Evolutionary conservation across 768 basidiomycete genomes (phyloP), one percentile per base, ranked within the genome.

Genomic region (Serendipita sp.): DNA sequence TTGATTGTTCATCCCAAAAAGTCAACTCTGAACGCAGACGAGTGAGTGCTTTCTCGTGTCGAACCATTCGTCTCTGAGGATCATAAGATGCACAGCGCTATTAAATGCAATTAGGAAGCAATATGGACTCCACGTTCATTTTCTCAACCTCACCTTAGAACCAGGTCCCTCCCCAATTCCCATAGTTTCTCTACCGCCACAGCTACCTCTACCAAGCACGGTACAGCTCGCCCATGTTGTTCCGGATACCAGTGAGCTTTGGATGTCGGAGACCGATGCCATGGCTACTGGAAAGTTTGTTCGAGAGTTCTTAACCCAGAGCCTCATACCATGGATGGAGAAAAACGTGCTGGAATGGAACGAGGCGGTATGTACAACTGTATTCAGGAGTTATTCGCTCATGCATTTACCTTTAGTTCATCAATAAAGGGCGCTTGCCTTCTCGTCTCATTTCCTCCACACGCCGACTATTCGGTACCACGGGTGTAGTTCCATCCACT

Each of bases 241-340:
- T 0, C 76, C 81, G 2, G 77, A 77, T 8, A 73, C 78, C 3
- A 75, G 74, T 60, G 71, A 73, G 8, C 69, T 91, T 45, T 74
- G 76, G 37, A 76, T 93, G 76, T 78, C 76, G 7, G 84, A 91
- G 69, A 74, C 76, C 54, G 92, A 95, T 74, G 86, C 91, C 13
- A 81, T 86, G 63, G 81, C 83, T 68, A 81, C 85, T 3, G 84
- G 84, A 0, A 81, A 83, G 63, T 92, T 97, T 70, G 80, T 90
- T 8, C 81, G 92, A 51, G 94, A 96, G 73, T 87, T 97, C 69
- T 79, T 91, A 2, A 84, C 86, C 10, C 91, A 89, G 84, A 93
- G 89, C 71, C 74, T 98, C 51, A 73, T 97, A 2, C 94, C 94
- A 0, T 97, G 90, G 90, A 94, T 98, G 91, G 95, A 98, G 75